These are phyloP conservation scores for Fusarium staphyleae DNA, from an alignment of 2,329 filamentous ascomycete species.

Conservation along the genomic window DNA sequence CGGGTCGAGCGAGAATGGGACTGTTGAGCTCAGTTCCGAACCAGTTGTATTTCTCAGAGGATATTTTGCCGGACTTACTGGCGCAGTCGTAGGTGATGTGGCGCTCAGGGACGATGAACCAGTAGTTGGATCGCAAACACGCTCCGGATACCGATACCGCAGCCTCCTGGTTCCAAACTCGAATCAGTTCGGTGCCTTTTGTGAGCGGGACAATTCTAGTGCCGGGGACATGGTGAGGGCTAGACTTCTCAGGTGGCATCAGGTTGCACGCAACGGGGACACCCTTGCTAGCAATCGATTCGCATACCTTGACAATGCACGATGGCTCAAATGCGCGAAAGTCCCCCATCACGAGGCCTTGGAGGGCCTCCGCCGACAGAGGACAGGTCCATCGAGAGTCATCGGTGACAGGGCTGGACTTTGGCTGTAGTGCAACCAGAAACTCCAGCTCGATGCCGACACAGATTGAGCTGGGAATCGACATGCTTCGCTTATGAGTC, in stretches of 20 bases:
- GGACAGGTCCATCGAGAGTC: constrained; percentile 25
- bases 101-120: constrained; percentile 34
- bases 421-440: constrained; percentile 29
- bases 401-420: constrained; percentile 4
- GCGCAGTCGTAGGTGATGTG: constrained; percentile 33
- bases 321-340: constrained; percentile 10
- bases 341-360: constrained; percentile 23
- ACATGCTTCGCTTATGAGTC: constrained; percentile 6
- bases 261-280: constrained; percentile 30
- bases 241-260: constrained; percentile 7
- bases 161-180: constrained; percentile 31
- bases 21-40: constrained; percentile 40
- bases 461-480: constrained; percentile 15
- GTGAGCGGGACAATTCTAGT: constrained; percentile 20
- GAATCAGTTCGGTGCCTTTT: constrained; percentile 17
- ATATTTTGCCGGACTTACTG: constrained; percentile 19
- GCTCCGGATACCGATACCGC: neutral
- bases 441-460: constrained; percentile 43
- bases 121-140: constrained; percentile 22
- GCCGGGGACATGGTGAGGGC: constrained; percentile 7
- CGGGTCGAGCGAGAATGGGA: constrained; percentile 28
- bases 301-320: constrained; percentile 34
- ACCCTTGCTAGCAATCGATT: constrained; percentile 28
- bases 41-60: constrained; percentile 35
- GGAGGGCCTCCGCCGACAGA: constrained; percentile 7